Base-by-base conservation (phyloP, 805 yeast species). In the Candida koratica region DNA sequence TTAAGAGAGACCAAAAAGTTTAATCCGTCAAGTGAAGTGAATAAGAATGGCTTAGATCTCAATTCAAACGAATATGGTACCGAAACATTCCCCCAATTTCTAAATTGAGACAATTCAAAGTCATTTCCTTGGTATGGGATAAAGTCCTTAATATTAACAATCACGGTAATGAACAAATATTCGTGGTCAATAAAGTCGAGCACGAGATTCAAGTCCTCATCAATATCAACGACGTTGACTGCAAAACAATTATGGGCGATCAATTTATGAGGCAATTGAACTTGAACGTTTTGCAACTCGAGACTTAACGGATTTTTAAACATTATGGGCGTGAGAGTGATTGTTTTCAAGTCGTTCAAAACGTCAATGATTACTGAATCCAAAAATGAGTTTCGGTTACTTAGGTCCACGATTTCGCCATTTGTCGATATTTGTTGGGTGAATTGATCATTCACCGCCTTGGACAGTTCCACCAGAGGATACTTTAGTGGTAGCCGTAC, bases 41-140 rank as follows among this genome's bases (percentile, higher is more conserved):
- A 36, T 15, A 44, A 46, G 35, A 48, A 57, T 6, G 64, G 64
- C 4, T 54, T 39, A 3, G 64, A 60, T 28, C 67, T 52, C 38
- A 67, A 53, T 39, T 67, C 73, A 46, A 67, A 67, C n/a, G 71
- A 63, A 54, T 81, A 84, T 1, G 93, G 89, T 24, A 74, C 73
- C 6, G 84, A 73, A 36, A 80, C 75, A 41, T 68, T 68, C 37
- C 85, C 77, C 93, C 94, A 86, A 29, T 71, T 60, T 34, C 55
- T 52, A 37, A 73, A 60, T 23, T 58, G 61, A 31, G 53, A 54
- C 29, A 62, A 44, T 3, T 45, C 37, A 29, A 60, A 53, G 12
- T 48, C 36, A 6, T 42, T 44, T 3, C 43, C 35, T 17, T 48
- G 39, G 9, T 48, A 47, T 4, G 45, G 33, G n/a, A 61, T 28